Evolutionary conservation across 441 rosid genomes (phyloP).

Genomic region (Manihot esculenta): DNA sequence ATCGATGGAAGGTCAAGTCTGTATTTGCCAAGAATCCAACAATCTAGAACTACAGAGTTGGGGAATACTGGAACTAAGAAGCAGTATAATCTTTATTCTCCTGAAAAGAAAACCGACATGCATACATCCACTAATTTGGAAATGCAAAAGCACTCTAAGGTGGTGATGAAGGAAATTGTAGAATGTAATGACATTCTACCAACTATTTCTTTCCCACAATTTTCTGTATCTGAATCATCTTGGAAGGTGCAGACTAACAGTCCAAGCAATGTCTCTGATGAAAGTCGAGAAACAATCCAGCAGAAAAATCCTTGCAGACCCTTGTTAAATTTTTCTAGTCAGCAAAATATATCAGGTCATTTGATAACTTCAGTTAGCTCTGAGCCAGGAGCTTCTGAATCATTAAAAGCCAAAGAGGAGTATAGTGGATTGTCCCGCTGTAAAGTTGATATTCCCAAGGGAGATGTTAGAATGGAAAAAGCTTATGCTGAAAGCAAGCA

Average conservation of each 20-base stretch:
- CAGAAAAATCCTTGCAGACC: slow-evolving; percentile 2
- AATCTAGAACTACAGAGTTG: slow-evolving; percentile 10
- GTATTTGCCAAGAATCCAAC: slow-evolving; percentile 11
- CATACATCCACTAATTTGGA: slow-evolving; percentile 15
- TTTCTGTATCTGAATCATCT: slow-evolving; percentile 7
- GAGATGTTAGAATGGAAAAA: slow-evolving; percentile 15
- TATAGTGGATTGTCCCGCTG: slow-evolving; percentile 5
- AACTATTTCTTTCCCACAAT: slow-evolving; percentile 17
- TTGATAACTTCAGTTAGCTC: slow-evolving; percentile 16
- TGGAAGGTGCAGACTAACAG: slow-evolving; percentile 13
- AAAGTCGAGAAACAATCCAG: background rate
- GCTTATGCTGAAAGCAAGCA: slow-evolving; percentile 12
- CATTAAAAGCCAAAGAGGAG: slow-evolving; percentile 16
- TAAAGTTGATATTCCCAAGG: slow-evolving; percentile 7
- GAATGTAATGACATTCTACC: slow-evolving; percentile 11
- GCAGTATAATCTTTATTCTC: slow-evolving; percentile 3
- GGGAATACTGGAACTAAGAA: slow-evolving; percentile 13
- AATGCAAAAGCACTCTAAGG: slow-evolving; percentile 18
- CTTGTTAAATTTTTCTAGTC: background rate
- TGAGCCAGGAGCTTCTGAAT: slow-evolving; percentile 20
- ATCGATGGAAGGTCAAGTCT: slow-evolving; percentile 12
- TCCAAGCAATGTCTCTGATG: slow-evolving; percentile 2
- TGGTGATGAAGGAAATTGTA: background rate
- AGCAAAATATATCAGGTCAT: slow-evolving; percentile 16
- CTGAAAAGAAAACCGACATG: slow-evolving; percentile 13